Conservation (phyloP, 495 filamentous ascomycete genomes). For the Penicillium riverlandense region DNA sequence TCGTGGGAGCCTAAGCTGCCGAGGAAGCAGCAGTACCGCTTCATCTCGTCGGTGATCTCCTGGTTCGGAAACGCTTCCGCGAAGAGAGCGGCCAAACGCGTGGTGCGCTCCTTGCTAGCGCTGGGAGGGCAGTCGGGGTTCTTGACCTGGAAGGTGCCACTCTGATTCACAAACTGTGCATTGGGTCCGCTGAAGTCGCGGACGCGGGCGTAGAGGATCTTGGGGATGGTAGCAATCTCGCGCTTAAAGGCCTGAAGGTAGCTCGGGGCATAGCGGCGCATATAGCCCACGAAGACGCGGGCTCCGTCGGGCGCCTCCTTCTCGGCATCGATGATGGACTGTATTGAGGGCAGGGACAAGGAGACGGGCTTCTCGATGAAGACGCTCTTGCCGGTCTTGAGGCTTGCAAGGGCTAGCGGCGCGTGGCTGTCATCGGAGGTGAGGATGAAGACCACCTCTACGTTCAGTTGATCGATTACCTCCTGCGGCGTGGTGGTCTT, state of each 20-base stretch:
- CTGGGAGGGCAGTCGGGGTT: conserved; percentile 19
- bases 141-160: conserved; percentile 36
- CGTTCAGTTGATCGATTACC: conserved; percentile 20
- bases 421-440: conserved; percentile 38
- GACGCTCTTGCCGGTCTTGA: conserved; percentile 33
- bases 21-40: conserved; percentile 28
- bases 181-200: conserved; percentile 44
- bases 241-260: conserved; percentile 33
- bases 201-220: conserved; percentile 38
- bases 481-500: conserved; percentile 16
- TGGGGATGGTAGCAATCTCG: conserved; percentile 26
- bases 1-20: conserved; percentile 42
- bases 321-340: conserved; percentile 31
- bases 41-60: conserved; percentile 15
- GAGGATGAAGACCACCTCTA: conserved; percentile 40
- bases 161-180: conserved; percentile 37
- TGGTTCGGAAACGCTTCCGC: conserved; percentile 16
- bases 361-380: conserved; percentile 46
- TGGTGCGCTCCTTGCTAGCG: conserved; percentile 13
- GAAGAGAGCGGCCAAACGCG: conserved; percentile 13
- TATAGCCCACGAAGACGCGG: conserved; percentile 44
- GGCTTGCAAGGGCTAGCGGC: conserved; percentile 21
- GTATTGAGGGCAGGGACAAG: conserved; percentile 18
- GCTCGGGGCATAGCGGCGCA: conserved; percentile 42
- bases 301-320: conserved; percentile 15